These are phyloP conservation scores for Lolium perenne DNA, from an alignment of 176 grass and related monocot genomes.

Conservation along the genomic window DNA sequence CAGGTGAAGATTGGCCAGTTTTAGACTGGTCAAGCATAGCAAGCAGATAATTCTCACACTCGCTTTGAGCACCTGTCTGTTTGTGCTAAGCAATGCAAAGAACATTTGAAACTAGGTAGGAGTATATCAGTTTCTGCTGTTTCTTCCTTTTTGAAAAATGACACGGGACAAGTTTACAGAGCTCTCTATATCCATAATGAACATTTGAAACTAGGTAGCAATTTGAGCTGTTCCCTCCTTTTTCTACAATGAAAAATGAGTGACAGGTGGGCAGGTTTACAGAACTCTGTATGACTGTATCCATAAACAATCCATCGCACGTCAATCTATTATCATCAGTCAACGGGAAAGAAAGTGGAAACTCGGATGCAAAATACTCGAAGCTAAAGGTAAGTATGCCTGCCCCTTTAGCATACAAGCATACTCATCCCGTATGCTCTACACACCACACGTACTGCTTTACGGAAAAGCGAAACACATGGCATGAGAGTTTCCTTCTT, in stretches of 20 bases:
- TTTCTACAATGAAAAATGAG: neutral
- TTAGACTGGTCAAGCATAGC: slow-evolving; percentile 20
- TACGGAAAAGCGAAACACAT: neutral
- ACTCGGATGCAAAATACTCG: neutral
- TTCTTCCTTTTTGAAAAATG: neutral
- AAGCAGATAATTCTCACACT: neutral
- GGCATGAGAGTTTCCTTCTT: neutral
- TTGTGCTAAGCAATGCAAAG: too few species aligned
- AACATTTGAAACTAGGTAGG: neutral
- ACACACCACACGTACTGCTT: slow-evolving; percentile 19
- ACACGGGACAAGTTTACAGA: too few species aligned
- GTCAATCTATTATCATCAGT: slow-evolving; percentile 23
- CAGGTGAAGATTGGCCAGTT: slow-evolving; percentile 27
- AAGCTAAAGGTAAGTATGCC: slow-evolving; percentile 5
- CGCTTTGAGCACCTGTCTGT: neutral
- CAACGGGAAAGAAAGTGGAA: neutral
- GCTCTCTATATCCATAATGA: too few species aligned
- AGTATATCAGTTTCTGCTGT: neutral
- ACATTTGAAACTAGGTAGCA: too few species aligned
- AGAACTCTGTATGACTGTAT: neutral
- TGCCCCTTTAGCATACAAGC: slow-evolving; percentile 36
- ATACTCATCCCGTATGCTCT: slow-evolving; percentile 33
- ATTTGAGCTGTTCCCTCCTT: neutral
- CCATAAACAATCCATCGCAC: neutral
- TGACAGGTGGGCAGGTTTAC: neutral